A percentile compares a stretch with the other conserved stretches of the same genome.
phyloP scores from a whole-genome alignment of 208 protist species.

The Trypanosoma scelopori region DNA sequence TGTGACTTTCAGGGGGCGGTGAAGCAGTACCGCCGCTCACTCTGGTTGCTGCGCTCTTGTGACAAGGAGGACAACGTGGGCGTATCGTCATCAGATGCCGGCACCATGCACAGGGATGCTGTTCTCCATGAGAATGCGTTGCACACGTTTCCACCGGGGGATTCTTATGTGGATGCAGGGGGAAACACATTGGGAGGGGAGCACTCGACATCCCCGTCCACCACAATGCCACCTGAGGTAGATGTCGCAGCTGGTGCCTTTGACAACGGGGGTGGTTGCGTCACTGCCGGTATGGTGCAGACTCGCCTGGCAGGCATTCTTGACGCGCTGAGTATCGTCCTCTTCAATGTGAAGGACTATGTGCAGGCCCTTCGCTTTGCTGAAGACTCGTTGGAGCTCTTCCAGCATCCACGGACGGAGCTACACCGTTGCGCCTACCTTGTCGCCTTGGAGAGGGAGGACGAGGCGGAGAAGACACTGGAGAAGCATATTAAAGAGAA shows the following conservation, averaged over 20 bases:
- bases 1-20: slow-evolving; percentile 85
- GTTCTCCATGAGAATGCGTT: too few species aligned
- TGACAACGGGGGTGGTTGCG: not conserved
- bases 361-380: slow-evolving; percentile 76
- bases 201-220: too few species aligned
- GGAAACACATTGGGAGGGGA: too few species aligned
- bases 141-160: too few species aligned
- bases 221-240: too few species aligned
- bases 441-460: slow-evolving; percentile 70
- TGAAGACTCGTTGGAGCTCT: slow-evolving; percentile 64
- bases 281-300: slow-evolving; percentile 35
- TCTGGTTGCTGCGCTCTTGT: slow-evolving; percentile 57
- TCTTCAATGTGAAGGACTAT: slow-evolving; percentile 69
- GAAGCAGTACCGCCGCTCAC: slow-evolving; percentile 71
- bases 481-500: slow-evolving; percentile 50
- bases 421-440: slow-evolving; percentile 81
- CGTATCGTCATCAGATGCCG: not conserved
- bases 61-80: slow-evolving; percentile 6
- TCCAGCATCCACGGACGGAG: slow-evolving; percentile 42
- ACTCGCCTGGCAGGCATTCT: slow-evolving; percentile 68
- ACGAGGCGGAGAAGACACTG: slow-evolving; percentile 77
- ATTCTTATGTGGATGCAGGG: too few species aligned
- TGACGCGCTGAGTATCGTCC: slow-evolving; percentile 72
- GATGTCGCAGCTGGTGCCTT: too few species aligned
- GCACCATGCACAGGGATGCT: not conserved